Evolutionary conservation across 2,329 filamentous ascomycete species (phyloP).

Genomic region (Pezicula rhizophila): DNA sequence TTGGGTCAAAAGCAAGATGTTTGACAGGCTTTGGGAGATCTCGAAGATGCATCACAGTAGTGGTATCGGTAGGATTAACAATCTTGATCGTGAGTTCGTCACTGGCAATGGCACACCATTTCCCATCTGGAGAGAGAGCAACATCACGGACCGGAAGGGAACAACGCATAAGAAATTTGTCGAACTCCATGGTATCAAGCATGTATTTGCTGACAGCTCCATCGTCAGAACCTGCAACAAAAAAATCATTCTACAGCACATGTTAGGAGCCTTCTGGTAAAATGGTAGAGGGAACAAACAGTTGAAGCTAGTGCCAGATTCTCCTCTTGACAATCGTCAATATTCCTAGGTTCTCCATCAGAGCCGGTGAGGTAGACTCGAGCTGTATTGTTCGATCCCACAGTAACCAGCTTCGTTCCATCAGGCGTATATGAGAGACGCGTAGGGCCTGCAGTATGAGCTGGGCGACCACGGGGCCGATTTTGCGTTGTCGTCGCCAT

Average conservation of each 20-base stretch:
- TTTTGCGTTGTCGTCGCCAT: slow-evolving; percentile 29
- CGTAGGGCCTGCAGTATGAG: slow-evolving; percentile 79
- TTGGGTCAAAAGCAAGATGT: slow-evolving; percentile 82
- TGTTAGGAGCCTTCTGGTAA: slow-evolving; percentile 10
- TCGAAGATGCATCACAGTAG: slow-evolving; percentile 67
- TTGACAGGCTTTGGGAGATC: slow-evolving; percentile 87
- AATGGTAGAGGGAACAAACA: slow-evolving; percentile 29
- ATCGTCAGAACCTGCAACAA: slow-evolving; percentile 87
- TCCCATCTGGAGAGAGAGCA: slow-evolving; percentile 70
- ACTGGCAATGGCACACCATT: slow-evolving; percentile 94
- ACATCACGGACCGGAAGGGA: slow-evolving; percentile 85
- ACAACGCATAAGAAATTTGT: slow-evolving; percentile 75
- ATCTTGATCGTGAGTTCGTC: slow-evolving; percentile 91
- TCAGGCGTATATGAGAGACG: slow-evolving; percentile 86
- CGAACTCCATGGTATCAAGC: slow-evolving; percentile 66
- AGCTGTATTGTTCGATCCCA: slow-evolving; percentile 88
- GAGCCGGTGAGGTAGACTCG: slow-evolving; percentile 88
- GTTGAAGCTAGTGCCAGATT: slow-evolving; percentile 74
- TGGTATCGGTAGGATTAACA: slow-evolving; percentile 75
- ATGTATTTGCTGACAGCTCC: slow-evolving; percentile 93
- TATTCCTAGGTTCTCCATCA: slow-evolving; percentile 84
- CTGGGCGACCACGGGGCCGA: slow-evolving; percentile 58
- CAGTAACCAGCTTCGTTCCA: slow-evolving; percentile 80
- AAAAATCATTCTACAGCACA: slow-evolving; percentile 60
- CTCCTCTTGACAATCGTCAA: slow-evolving; percentile 85